Evolutionary conservation across 257 asterid species (phyloP), one percentile per base, ranked within the genome.

Genomic region (Mentha longifolia): DNA sequence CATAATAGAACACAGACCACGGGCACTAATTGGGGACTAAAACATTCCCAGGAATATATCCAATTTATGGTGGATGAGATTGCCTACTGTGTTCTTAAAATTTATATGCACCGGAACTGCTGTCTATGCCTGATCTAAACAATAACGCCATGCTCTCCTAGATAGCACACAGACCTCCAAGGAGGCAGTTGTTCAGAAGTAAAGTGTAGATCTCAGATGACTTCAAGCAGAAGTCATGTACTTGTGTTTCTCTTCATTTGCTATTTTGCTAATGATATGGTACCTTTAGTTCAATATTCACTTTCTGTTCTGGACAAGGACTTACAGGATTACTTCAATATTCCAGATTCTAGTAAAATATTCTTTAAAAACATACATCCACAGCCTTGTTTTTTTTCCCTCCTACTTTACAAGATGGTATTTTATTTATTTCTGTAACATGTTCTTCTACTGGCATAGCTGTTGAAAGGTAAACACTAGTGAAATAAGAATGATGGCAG

Each of bases 1-100:
- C 42, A 84, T 89, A 2, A 71, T 88, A 70, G 96, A 85, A 83
- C 98, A 94, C 69, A 84, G 89, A 51, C 95, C 97, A 3, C 85
- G 92, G 77, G 95, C 98, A 33, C 92, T 94, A 30, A 82, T 87
- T 22, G 97, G 98, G 68, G 92, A 91, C 81, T 91, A 83, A 73
- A 39, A 43, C 22, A 9, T 64, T 25, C 30, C 15, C 71, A 33
- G 9, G 66, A 65, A 49, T 57, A 14, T 14, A 30, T 62, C 14
- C 47, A 35, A 55, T 20, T 1, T 39, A 2, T 25, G 54, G 12
- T 61, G 67, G 64, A 65, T 69, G 61, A 30, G 62, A 10, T 35
- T 2, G 12, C 45, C 25, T 54, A 4, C 16, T 57, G 47, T 41
- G 9, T 67, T 67, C 65, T 30, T 71, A 61, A 12, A 33, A 49